Conservation (phyloP, 345 rosid species). For the Eucalyptus paniculata region DNA sequence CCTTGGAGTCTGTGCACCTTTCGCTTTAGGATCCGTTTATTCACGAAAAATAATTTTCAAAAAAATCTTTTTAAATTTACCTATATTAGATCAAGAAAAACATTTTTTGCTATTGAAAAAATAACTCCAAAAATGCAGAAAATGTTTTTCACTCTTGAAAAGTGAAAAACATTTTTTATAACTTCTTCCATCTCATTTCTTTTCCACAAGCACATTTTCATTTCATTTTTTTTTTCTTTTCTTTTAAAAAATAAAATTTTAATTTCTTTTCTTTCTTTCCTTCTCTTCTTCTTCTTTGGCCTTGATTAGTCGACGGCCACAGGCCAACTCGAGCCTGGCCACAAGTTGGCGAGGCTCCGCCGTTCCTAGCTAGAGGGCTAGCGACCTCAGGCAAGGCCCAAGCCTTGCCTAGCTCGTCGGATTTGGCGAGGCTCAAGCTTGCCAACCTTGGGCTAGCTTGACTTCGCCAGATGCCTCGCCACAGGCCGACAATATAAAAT, state of each 20-base stretch:
- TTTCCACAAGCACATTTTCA: no score
- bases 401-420: rapidly evolving
- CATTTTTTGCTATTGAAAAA: rapidly evolving
- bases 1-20: not conserved
- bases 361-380: rapidly evolving
- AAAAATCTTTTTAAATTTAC: rapidly evolving
- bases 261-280: no score
- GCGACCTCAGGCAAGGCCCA: no score
- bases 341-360: rapidly evolving
- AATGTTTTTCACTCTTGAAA: rapidly evolving
- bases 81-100: no score
- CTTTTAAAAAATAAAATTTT: no score
- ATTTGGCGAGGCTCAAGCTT: no score
- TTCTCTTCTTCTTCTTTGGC: no score
- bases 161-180: rapidly evolving
- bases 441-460: no score
- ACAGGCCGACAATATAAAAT: rapidly evolving
- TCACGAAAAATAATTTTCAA: no score
- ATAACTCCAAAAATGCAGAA: rapidly evolving
- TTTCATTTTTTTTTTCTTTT: no score
- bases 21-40: rapidly evolving
- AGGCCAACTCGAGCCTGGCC: no score
- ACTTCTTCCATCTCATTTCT: no score
- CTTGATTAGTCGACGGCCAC: rapidly evolving
- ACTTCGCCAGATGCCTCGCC: rapidly evolving